phyloP scores from a whole-genome alignment of 345 rosid genomes.

The Pseudoturritis turrita region DNA sequence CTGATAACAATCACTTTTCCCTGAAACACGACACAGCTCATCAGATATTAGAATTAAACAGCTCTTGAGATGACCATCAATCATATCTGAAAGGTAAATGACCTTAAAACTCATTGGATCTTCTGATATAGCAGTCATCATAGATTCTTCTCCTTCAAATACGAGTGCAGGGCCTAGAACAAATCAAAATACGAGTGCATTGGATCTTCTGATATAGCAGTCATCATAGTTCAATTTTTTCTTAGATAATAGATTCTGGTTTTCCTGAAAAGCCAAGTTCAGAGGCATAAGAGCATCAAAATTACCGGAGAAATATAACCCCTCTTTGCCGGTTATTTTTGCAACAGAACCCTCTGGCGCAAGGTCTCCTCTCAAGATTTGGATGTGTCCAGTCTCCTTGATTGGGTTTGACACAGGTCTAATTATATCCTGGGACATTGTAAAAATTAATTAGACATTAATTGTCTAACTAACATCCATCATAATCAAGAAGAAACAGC shows the following conservation, averaged over 20 bases:
- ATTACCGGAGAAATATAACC: constrained; percentile 84
- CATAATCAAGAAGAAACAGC: constrained; percentile 3
- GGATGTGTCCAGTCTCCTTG: constrained; percentile 93
- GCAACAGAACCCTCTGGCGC: constrained; percentile 99
- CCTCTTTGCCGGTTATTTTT: constrained; percentile 98
- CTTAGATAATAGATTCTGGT: not conserved
- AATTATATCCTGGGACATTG: constrained; percentile 60
- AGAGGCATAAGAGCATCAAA: not conserved
- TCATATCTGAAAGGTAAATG: not conserved
- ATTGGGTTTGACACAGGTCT: constrained; percentile 78
- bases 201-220: too few species aligned
- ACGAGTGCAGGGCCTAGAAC: constrained; percentile 92
- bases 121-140: constrained; percentile 80
- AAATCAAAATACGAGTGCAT: too few species aligned
- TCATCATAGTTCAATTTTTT: not conserved
- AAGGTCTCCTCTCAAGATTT: constrained; percentile 80
- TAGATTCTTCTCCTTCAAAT: constrained; percentile 96
- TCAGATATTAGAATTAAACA: not conserved
- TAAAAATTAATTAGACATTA: not conserved
- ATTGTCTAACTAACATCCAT: not conserved
- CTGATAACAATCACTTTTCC: constrained; percentile 90
- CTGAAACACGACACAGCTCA: constrained; percentile 38
- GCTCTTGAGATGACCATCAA: not conserved
- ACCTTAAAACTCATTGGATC: constrained; percentile 87
- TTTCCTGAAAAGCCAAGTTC: not conserved